A percentile compares a stretch with the other conserved stretches of the same genome.
Evolutionary conservation across 2,329 filamentous ascomycete species (phyloP).

Genomic region (Hortaea werneckii): DNA sequence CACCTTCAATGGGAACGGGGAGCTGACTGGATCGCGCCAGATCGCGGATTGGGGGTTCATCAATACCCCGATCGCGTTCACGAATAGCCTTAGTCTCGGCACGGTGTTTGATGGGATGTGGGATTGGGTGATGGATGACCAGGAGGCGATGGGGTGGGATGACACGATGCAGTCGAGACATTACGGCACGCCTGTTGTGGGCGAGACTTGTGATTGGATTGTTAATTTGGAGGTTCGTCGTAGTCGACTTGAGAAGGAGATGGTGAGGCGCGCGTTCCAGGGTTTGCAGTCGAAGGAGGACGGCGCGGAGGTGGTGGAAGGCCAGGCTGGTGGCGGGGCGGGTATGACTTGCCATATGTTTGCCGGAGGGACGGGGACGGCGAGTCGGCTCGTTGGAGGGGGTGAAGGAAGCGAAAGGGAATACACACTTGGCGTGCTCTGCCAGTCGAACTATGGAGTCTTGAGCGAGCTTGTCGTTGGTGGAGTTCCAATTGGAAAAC

Average conservation of each 20-base stretch:
- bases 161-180: conserved; percentile 6
- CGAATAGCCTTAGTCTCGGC: conserved; percentile 49
- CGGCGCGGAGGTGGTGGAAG: conserved; percentile 53
- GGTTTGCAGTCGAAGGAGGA: conserved; percentile 53
- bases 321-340: conserved; percentile 56
- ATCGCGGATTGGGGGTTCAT: conserved; percentile 52
- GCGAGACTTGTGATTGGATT: conserved; percentile 17
- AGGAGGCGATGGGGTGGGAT: conserved; percentile 25
- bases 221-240: conserved; percentile 9
- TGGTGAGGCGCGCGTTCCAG: conserved; percentile 54
- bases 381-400: conserved; percentile 47
- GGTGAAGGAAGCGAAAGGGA: conserved; percentile 27
- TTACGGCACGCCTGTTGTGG: conserved; percentile 16
- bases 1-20: conserved; percentile 54
- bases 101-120: conserved; percentile 51
- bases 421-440: conserved; percentile 52
- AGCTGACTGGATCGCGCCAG: conserved; percentile 53
- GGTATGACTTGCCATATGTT: conserved; percentile 58
- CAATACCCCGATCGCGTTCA: conserved; percentile 50
- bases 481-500: conserved; percentile 51
- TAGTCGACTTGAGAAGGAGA: conserved; percentile 29
- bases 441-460: conserved; percentile 56
- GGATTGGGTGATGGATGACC: conserved; percentile 41
- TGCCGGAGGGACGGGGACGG: conserved; percentile 57
- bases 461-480: conserved; percentile 47